phyloP scores from a whole-genome alignment of 2,329 filamentous ascomycete species.

The Colletotrichum viniferum region DNA sequence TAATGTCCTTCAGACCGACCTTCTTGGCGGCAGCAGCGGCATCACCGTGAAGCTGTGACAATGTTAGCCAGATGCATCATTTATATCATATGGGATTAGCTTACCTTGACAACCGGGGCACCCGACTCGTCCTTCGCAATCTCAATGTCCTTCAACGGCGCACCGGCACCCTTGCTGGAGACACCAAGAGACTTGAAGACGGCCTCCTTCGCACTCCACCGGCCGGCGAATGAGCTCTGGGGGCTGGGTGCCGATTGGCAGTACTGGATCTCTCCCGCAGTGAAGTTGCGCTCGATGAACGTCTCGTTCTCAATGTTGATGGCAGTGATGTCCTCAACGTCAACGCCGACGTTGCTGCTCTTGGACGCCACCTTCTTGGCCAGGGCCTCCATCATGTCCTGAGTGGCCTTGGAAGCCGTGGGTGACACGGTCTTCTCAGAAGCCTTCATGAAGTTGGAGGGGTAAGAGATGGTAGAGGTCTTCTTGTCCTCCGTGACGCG shows the following conservation, averaged over 20 bases:
- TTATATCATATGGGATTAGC: constrained; percentile 33
- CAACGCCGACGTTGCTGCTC: constrained; percentile 86
- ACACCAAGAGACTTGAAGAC: constrained; percentile 98
- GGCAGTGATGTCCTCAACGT: constrained; percentile 86
- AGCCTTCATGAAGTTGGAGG: constrained; percentile 71
- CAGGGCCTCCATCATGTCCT: constrained; percentile 78
- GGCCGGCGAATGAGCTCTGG: constrained; percentile 89
- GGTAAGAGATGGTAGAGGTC: constrained; percentile 77
- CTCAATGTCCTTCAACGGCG: constrained; percentile 92
- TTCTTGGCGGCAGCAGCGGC: constrained; percentile 83
- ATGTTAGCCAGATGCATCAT: constrained; percentile 39
- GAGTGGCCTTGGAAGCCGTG: constrained; percentile 66
- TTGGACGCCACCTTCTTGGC: constrained; percentile 65
- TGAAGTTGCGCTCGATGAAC: constrained; percentile 96
- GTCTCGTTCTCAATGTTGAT: constrained; percentile 95
- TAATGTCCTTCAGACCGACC: constrained; percentile 86
- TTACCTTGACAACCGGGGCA: constrained; percentile 83
- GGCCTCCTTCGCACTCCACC: constrained; percentile 97
- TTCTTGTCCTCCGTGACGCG: constrained; percentile 89
- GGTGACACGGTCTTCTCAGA: constrained; percentile 56
- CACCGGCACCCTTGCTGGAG: constrained; percentile 83
- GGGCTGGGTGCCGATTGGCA: constrained; percentile 80
- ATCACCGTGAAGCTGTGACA: constrained; percentile 77
- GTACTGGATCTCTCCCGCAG: constrained; percentile 80
- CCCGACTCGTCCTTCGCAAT: constrained; percentile 82